Base-by-base conservation (phyloP, 2,329 filamentous ascomycete species). In the Pseudofabraea citricarpa region DNA sequence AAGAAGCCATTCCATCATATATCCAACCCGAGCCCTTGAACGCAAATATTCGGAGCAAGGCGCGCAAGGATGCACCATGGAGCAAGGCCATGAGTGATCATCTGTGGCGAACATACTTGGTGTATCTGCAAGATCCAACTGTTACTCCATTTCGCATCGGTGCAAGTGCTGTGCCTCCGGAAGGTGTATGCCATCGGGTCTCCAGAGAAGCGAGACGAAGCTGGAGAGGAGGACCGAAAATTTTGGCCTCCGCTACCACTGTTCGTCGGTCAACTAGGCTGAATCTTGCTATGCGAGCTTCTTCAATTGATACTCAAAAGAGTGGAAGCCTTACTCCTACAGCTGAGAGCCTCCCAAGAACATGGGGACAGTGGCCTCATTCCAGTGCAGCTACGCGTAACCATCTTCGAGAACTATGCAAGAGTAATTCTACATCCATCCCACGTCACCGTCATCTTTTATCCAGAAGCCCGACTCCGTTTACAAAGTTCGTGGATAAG, bases 61-160 rank as follows among this genome's bases (percentile, higher is more conserved):
- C 47, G n/a, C 47, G 54, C 29, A 58, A 52, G 9, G 49, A 74
- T 57, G 75, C 75, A 1, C 73, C 71, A 0, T 85, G 81, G 81
- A 83, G 79, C 4, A 75, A 74, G 48, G 72, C 77, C 15, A 83
- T 85, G 78, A 79, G 71, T 62, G 67, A 75, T 10, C 81, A 85
- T 53, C 63, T 85, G 8, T 85, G 81, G 81, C 71, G 75, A 5
- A 82, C 77, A 1, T 85, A 83, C 56, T 65, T 75, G 45, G 65
- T 81, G 41, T 85, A 85, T 53, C 65, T 85, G 31, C 77, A 82
- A 57, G 81, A 85, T 52, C 80, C 81, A 36, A 79, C 77, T 38
- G 79, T 84, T 3, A 85, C 81, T 1, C 81, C 81, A 0, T 79
- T 85, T 48, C 73, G 77, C 40, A 70, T 82, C 43, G 75, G 79